Conservation (phyloP, 257 asterid species). For the Cordia subcordata region DNA sequence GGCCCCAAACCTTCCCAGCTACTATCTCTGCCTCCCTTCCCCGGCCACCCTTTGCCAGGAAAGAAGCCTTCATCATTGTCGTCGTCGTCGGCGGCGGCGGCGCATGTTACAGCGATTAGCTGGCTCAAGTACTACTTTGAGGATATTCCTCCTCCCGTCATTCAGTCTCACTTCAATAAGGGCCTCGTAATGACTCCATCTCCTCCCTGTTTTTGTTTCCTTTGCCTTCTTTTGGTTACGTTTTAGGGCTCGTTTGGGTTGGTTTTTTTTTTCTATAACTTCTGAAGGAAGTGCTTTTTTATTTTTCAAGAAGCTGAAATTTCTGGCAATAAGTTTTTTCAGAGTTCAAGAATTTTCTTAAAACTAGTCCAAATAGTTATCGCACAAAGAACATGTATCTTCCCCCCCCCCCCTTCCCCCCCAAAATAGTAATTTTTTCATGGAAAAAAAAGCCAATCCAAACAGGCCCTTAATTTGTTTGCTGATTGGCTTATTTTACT, state of each 20-base stretch:
- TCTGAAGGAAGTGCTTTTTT: too few species aligned
- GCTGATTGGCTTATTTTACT: neutral
- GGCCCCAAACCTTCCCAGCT: conserved; percentile 78
- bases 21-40: conserved; percentile 81
- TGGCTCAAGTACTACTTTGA: conserved; percentile 93
- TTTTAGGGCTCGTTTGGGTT: too few species aligned
- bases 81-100: conserved; percentile 22
- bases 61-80: conserved; percentile 42
- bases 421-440: too few species aligned
- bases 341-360: too few species aligned
- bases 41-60: conserved; percentile 77
- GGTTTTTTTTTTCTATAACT: too few species aligned
- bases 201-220: neutral
- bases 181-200: conserved; percentile 54
- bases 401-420: too few species aligned
- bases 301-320: too few species aligned
- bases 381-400: too few species aligned
- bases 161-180: conserved; percentile 70
- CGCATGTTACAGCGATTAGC: conserved; percentile 74
- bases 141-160: conserved; percentile 53
- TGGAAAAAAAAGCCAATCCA: too few species aligned
- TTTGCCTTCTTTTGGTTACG: neutral
- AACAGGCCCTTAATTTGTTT: too few species aligned
- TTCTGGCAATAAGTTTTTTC: too few species aligned
- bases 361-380: too few species aligned